Conservation (phyloP, 371 early-diverging fungal species). For the Zychaea mexicana region DNA sequence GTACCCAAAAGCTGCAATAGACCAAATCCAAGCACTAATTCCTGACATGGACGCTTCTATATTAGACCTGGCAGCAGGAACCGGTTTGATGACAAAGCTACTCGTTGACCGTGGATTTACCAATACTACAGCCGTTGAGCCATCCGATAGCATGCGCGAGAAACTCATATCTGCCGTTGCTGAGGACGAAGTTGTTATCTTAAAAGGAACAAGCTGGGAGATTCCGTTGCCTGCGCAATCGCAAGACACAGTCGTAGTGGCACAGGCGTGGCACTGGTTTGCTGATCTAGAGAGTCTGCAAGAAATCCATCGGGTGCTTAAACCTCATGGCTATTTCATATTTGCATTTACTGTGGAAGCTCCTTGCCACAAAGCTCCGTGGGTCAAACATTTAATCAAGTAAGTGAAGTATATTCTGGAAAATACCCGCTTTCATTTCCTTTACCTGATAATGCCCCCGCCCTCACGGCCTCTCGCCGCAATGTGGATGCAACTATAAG, state of each 20-base stretch:
- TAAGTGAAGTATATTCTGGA: constrained; percentile 21
- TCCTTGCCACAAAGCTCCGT: constrained; percentile 22
- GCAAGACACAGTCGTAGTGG: constrained; percentile 47
- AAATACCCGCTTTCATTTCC: too few relatives aligned
- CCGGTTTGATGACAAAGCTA: constrained; percentile 45
- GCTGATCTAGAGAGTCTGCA: constrained; percentile 40
- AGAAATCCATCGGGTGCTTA: constrained; percentile 55
- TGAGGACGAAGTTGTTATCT: constrained; percentile 22
- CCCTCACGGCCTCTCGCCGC: too few relatives aligned
- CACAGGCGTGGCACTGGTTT: constrained; percentile 69
- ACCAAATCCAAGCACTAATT: constrained; percentile 13
- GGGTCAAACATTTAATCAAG: constrained; percentile 40
- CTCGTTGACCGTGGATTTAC: constrained; percentile 21
- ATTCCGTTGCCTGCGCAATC: constrained; percentile 43
- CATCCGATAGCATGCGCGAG: constrained; percentile 46
- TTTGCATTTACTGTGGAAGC: constrained; percentile 57
- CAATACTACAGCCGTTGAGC: constrained; percentile 47
- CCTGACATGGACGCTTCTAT: constrained; percentile 12
- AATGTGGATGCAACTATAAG: too few relatives aligned
- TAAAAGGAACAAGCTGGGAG: constrained; percentile 47
- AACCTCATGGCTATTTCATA: constrained; percentile 39
- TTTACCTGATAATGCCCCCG: too few relatives aligned
- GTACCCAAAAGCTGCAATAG: constrained; percentile 34
- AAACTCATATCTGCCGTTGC: constrained; percentile 27
- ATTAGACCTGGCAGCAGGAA: constrained; percentile 47